Evolutionary conservation across 106 monocot species (phyloP), one percentile per base, ranked within the genome.

Genomic region (Triglochin maritima): DNA sequence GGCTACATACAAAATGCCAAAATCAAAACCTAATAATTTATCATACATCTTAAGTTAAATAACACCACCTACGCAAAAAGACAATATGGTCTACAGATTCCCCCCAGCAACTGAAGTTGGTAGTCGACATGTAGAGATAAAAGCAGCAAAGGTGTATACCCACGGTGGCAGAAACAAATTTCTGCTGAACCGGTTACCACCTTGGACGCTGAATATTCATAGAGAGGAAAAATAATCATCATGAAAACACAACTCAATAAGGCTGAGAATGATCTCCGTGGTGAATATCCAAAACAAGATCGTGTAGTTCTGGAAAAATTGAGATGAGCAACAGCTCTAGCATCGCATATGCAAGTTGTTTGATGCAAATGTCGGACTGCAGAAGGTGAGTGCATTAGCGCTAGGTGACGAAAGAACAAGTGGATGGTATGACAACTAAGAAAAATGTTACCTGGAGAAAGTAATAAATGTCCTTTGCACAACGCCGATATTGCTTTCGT

Each of bases 291-390:
- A 17, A 44, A 42, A 98, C 63, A 17, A 88, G 50, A 64, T 84
- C 81, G 6, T 71, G 78, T 42, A 98, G 66, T 59, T 98, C 96
- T 4, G 96, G 96, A 56, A 98, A 98, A 48, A 92, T 11, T 3
- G 91, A 82, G 9, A 88, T 54, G 5, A 98, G 71, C 49, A 82
- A 62, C 56, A 84, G 62, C 50, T 98, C 96, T 79, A 98, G 45
- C 59, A 84, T 79, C n/a, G 76, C 68, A 60, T 88, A 98, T 54
- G 85, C 86, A 12, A 98, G 91, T 67, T 98, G 96, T 63, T 98
- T 91, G 14, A 98, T 13, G 63, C 85, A 92, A 47, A 98, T 67
- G 3, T 77, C 68, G 10, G 96, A 98, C 96, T 98, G 85, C 74
- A 80, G 4, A 45, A 76, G 29, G 29, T 29, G 29, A 29, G 29